Conservation (phyloP, 2,329 filamentous ascomycete genomes). For the Ascochyta viciae-villosae region DNA sequence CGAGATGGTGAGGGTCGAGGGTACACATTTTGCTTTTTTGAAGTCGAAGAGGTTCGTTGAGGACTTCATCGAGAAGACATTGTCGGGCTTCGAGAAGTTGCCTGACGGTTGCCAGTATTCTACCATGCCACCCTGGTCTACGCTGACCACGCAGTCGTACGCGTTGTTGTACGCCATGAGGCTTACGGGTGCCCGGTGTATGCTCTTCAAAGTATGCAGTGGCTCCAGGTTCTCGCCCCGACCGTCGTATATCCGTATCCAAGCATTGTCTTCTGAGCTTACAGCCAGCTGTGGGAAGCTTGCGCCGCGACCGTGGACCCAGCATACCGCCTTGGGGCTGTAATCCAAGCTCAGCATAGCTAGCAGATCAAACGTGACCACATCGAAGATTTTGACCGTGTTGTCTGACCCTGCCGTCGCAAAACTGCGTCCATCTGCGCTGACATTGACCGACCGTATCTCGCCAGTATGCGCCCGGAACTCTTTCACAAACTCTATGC, state of each 20-base stretch:
- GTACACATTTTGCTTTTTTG: constrained; percentile 87
- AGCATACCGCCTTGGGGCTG: constrained; percentile 81
- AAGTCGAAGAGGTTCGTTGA: constrained; percentile 95
- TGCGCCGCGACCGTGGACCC: constrained; percentile 86
- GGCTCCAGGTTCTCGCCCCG: constrained; percentile 79
- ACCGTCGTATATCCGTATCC: constrained; percentile 87
- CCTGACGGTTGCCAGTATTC: constrained; percentile 92
- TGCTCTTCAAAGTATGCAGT: constrained; percentile 75
- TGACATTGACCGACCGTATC: constrained; percentile 82
- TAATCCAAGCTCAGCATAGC: constrained; percentile 78
- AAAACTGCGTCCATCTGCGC: constrained; percentile 90
- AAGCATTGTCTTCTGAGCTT: constrained; percentile 74
- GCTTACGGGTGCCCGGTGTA: constrained; percentile 84
- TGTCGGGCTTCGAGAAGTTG: constrained; percentile 87
- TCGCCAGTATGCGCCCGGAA: constrained; percentile 90
- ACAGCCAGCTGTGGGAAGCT: constrained; percentile 86
- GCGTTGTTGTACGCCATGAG: constrained; percentile 88
- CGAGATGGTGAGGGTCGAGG: constrained; percentile 82
- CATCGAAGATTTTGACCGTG: constrained; percentile 78
- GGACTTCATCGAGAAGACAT: constrained; percentile 91
- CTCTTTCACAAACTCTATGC: constrained; percentile 98
- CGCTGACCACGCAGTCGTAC: constrained; percentile 90
- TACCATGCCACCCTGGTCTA: constrained; percentile 89
- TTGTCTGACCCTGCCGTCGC: constrained; percentile 83
- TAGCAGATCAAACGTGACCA: constrained; percentile 74